A percentile compares a stretch with the other conserved stretches of the same genome.
phyloP scores from a whole-genome alignment of 2,329 filamentous ascomycete species.

The Gyromitra esculenta region DNA sequence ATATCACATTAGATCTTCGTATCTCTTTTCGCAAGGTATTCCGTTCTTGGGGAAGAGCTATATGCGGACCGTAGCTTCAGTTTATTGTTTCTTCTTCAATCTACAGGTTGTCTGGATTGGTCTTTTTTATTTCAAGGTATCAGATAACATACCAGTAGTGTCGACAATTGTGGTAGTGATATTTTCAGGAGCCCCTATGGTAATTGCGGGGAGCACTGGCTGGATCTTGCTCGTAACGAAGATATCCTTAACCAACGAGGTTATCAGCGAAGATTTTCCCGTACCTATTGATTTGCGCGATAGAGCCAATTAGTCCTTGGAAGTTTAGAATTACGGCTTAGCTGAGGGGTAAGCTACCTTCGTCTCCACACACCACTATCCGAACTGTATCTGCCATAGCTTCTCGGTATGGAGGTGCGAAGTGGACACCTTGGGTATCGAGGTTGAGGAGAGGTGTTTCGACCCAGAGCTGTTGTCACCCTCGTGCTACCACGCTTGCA shows the following conservation, averaged over 20 bases:
- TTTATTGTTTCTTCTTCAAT: background rate
- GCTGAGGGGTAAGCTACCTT: slow-evolving; percentile 63
- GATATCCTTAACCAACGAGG: slow-evolving; percentile 94
- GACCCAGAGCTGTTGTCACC: slow-evolving; percentile 22
- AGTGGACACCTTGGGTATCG: background rate
- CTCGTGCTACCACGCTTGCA: slow-evolving; percentile 1
- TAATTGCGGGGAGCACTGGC: slow-evolving; percentile 91
- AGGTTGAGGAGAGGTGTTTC: background rate
- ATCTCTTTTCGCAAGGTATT: slow-evolving; percentile 91
- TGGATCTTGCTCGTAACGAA: slow-evolving; percentile 97
- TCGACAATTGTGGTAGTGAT: slow-evolving; percentile 98
- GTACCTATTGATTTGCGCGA: slow-evolving; percentile 64
- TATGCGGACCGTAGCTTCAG: slow-evolving; percentile 12
- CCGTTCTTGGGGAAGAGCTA: slow-evolving; percentile 87
- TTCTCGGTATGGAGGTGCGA: slow-evolving; percentile 11
- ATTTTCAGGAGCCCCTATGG: slow-evolving; percentile 93
- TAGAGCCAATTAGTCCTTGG: slow-evolving; percentile 7
- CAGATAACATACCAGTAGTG: slow-evolving; percentile 69
- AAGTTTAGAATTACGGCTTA: background rate
- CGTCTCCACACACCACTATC: slow-evolving; percentile 95
- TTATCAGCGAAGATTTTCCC: slow-evolving; percentile 93
- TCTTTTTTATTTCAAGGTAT: background rate
- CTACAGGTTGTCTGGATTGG: background rate
- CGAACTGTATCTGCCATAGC: slow-evolving; percentile 68
- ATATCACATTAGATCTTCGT: slow-evolving; percentile 94